Evolutionary conservation across 768 basidiomycete genomes (phyloP).

Genomic region (Boletus sensibilis): DNA sequence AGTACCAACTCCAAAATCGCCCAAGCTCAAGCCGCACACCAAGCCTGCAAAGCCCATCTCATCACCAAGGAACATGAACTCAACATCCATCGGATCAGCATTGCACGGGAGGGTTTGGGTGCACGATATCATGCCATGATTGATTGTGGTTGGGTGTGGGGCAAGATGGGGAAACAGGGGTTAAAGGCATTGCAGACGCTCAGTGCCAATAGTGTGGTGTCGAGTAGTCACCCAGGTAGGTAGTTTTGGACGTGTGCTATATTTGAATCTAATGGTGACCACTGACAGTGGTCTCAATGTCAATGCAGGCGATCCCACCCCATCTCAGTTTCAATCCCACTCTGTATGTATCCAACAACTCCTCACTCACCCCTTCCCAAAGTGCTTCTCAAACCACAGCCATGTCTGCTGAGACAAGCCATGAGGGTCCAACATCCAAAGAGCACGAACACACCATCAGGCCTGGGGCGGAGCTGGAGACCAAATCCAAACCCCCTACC

Average conservation of each 20-base stretch:
- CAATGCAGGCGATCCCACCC: not conserved
- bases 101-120: constrained; percentile 61
- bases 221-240: constrained; percentile 2
- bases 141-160: constrained; percentile 69
- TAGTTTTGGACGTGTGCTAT: not conserved
- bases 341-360: constrained; percentile 47
- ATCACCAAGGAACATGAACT: constrained; percentile 68
- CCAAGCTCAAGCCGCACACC: constrained; percentile 71
- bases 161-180: constrained; percentile 63
- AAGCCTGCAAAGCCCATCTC: constrained; percentile 78
- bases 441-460: not conserved
- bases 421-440: constrained; percentile 13
- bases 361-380: constrained; percentile 75
- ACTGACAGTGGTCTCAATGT: not conserved
- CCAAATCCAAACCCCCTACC: not conserved
- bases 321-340: constrained; percentile 17
- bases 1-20: constrained; percentile 47
- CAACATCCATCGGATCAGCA: constrained; percentile 46
- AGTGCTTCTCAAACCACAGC: constrained; percentile 60
- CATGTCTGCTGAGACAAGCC: constrained; percentile 19
- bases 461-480: not conserved
- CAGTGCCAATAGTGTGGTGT: not conserved
- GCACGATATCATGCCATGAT: constrained; percentile 62
- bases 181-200: constrained; percentile 34
- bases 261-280: not conserved